Conservation (phyloP, 225 moss, liverwort and hornwort genomes). For the Anthoceros angustus region DNA sequence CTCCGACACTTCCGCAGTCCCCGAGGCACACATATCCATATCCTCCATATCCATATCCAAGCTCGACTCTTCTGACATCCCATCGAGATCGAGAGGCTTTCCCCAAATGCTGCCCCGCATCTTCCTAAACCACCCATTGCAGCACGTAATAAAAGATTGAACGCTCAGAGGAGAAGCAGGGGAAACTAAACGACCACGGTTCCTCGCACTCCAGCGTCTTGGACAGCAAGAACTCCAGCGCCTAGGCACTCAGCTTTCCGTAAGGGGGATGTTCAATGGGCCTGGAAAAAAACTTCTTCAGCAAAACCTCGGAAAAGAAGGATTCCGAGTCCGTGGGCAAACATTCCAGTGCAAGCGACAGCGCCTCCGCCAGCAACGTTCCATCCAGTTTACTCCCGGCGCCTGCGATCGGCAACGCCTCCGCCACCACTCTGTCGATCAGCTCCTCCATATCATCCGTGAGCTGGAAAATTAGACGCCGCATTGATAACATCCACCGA, state of each 20-base stretch:
- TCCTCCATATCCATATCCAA: neutral
- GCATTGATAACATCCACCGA: neutral
- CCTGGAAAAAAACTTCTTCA: neutral
- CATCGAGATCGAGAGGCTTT: neutral
- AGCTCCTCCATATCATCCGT: slow-evolving; percentile 1
- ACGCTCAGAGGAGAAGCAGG: neutral
- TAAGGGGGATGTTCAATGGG: neutral
- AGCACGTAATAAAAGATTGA: neutral
- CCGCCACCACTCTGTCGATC: neutral
- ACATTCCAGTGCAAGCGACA: neutral
- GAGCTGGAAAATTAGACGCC: neutral
- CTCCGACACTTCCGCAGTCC: neutral
- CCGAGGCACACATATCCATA: neutral
- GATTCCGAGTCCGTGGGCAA: neutral
- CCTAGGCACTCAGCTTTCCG: neutral
- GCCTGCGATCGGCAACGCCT: neutral
- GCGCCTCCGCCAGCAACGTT: neutral
- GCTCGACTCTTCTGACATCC: neutral
- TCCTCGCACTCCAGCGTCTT: neutral
- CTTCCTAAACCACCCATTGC: neutral
- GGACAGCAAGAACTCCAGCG: neutral
- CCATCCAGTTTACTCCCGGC: neutral
- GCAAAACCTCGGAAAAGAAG: neutral
- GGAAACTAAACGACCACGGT: neutral
- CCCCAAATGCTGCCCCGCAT: neutral